Conservation (phyloP, 352 stramenopile genomes). For the Pythium scleroteichum region DNA sequence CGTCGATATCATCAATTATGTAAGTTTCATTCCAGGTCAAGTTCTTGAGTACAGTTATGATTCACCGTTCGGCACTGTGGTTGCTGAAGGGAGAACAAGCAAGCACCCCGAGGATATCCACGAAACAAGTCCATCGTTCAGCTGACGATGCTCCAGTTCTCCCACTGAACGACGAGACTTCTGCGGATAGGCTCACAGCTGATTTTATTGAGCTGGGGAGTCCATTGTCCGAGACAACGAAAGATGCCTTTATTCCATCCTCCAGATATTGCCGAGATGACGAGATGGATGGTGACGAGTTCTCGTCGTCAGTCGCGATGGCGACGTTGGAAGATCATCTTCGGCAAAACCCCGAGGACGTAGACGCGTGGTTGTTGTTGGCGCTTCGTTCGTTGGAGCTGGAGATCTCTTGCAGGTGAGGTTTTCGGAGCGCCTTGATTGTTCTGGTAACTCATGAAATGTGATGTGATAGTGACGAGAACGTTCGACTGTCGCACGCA, state of each 20-base stretch:
- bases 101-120: too few species aligned
- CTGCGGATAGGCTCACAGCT: too few species aligned
- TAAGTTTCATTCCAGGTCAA: background rate
- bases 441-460: background rate
- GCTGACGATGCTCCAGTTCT: too few species aligned
- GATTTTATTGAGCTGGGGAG: constrained; percentile 21
- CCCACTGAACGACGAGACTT: background rate
- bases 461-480: constrained; percentile 27
- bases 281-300: background rate
- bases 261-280: constrained; percentile 15
- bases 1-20: constrained; percentile 6
- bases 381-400: constrained; percentile 21
- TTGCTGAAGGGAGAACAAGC: background rate
- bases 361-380: constrained; percentile 25
- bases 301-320: background rate
- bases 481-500: constrained; percentile 19
- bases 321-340: constrained; percentile 18
- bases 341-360: constrained; percentile 16
- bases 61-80: background rate
- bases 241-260: background rate
- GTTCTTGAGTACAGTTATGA: background rate
- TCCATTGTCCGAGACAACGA: background rate
- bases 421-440: background rate
- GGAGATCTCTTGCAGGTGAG: constrained; percentile 20
- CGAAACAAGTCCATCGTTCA: too few species aligned